Evolutionary conservation across 805 yeast species (phyloP).

Genomic region (Starmerella apis): DNA sequence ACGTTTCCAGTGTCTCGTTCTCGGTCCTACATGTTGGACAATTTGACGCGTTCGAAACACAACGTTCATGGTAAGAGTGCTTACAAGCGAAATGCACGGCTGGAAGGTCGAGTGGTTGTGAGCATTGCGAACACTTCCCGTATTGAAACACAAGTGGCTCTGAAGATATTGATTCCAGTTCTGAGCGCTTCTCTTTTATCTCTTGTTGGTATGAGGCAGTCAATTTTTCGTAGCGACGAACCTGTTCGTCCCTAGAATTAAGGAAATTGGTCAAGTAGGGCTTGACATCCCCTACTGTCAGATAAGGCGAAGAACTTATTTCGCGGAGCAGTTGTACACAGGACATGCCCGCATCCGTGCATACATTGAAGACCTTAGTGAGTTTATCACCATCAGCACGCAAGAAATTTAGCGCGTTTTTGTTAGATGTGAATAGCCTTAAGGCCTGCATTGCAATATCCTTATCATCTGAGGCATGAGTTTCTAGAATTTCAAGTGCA

Average conservation of each 20-base stretch:
- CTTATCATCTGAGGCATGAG: constrained; percentile 52
- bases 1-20: constrained; percentile 50
- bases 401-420: constrained; percentile 8
- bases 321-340: constrained; percentile 70
- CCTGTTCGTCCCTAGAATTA: constrained; percentile 50
- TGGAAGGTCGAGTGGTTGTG: constrained; percentile 59
- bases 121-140: constrained; percentile 56
- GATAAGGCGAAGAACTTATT: constrained; percentile 49
- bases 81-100: constrained; percentile 73
- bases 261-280: constrained; percentile 56
- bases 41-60: constrained; percentile 39
- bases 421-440: constrained; percentile 5
- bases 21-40: constrained; percentile 78
- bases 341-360: constrained; percentile 38
- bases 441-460: constrained; percentile 29
- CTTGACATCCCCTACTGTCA: constrained; percentile 63
- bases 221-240: constrained; percentile 55
- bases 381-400: constrained; percentile 2
- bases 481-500: constrained; percentile 47
- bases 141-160: constrained; percentile 49
- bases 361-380: background rate
- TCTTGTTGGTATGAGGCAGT: constrained; percentile 60
- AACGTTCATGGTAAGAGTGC: constrained; percentile 77
- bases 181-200: constrained; percentile 43
- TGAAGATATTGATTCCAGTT: constrained; percentile 42